Percentiles rank a stretch among this genome's conserved stretches.
Conservation (phyloP, 2,329 filamentous ascomycete species). For the Berkeleyomyces rouxiae region DNA sequence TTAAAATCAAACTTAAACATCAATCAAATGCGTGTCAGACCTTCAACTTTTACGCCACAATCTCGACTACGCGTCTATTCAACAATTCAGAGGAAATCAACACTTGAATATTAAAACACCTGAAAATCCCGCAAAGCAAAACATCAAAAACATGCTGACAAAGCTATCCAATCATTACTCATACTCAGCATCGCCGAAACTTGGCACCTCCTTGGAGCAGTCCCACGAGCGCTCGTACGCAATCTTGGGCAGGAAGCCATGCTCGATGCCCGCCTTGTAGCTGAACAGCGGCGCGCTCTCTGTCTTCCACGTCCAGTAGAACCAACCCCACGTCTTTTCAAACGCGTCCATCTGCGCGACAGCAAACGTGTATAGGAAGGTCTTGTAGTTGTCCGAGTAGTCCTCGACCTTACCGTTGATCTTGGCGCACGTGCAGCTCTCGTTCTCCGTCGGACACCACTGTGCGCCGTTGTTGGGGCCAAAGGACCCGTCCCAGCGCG, state of each 20-base stretch:
- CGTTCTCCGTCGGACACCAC: slow-evolving; percentile 37
- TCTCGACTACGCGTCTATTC: not conserved
- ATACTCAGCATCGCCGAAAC: slow-evolving; percentile 19
- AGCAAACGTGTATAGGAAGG: slow-evolving; percentile 53
- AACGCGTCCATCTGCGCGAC: slow-evolving; percentile 62
- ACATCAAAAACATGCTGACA: not conserved
- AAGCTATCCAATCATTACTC: not conserved
- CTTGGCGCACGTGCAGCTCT: slow-evolving; percentile 42
- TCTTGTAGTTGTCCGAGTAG: slow-evolving; percentile 37
- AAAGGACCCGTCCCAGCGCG: slow-evolving; percentile 56
- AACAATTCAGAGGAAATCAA: not conserved
- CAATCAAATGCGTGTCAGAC: no score
- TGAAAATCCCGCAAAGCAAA: not conserved
- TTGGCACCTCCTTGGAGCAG: slow-evolving; percentile 22
- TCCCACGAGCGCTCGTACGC: slow-evolving; percentile 37
- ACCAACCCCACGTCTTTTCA: slow-evolving; percentile 60
- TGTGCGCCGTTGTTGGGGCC: slow-evolving; percentile 36
- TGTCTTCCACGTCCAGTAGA: slow-evolving; percentile 71
- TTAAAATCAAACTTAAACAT: no score
- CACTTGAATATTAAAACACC: not conserved
- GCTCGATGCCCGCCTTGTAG: slow-evolving; percentile 42
- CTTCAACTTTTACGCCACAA: not conserved
- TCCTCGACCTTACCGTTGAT: slow-evolving; percentile 27
- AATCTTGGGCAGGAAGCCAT: slow-evolving; percentile 44
- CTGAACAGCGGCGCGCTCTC: slow-evolving; percentile 61